These are phyloP conservation scores for Venturiaceae sp. DNA, from an alignment of 2,329 filamentous ascomycete genomes.

Conservation along the genomic window DNA sequence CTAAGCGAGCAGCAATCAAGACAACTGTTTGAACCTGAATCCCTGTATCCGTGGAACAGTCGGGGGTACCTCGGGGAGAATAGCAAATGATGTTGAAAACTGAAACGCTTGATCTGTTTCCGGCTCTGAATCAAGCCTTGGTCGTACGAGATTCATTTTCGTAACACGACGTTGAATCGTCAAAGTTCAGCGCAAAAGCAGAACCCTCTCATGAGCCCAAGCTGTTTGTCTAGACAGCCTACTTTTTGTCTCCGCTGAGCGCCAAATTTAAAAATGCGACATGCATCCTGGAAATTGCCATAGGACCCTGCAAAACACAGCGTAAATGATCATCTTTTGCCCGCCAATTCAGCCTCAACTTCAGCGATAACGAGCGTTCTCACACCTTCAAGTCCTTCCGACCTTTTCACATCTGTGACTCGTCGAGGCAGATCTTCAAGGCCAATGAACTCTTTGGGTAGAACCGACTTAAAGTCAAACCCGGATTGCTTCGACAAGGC, in stretches of 20 bases:
- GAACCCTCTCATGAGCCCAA: too few relatives aligned
- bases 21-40: neutral
- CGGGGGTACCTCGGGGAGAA: neutral
- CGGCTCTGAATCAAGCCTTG: neutral
- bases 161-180: too few relatives aligned
- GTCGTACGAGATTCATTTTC: neutral
- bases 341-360: conserved; percentile 38
- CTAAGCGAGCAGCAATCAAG: neutral
- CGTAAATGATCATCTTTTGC: neutral
- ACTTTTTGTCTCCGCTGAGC: neutral
- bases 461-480: conserved; percentile 69
- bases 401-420: conserved; percentile 57
- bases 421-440: conserved; percentile 67
- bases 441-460: conserved; percentile 74
- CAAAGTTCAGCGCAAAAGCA: neutral
- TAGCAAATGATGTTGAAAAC: neutral
- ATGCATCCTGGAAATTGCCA: neutral
- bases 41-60: neutral
- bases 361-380: conserved; percentile 65
- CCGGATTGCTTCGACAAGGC: conserved; percentile 62
- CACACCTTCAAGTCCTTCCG: conserved; percentile 61
- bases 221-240: neutral
- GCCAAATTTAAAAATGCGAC: neutral
- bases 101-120: neutral
- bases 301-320: neutral